phyloP scores from a whole-genome alignment of 208 protist genomes.

The Phytomonas sp. region DNA sequence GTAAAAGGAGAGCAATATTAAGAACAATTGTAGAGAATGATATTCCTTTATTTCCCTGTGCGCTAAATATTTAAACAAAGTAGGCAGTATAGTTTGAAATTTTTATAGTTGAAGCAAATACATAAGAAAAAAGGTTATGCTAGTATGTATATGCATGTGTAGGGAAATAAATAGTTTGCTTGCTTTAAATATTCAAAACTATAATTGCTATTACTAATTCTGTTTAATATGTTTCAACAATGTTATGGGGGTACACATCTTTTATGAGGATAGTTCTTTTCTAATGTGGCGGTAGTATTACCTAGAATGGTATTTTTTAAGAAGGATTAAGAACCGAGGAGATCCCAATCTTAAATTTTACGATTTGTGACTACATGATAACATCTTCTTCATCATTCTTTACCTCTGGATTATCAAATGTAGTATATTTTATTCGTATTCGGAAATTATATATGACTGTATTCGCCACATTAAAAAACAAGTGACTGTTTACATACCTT shows the following conservation, averaged over 20 bases:
- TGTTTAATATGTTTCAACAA: too few relatives aligned
- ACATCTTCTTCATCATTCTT: background rate
- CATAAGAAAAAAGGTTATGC: background rate
- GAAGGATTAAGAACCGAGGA: background rate
- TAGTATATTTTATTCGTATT: background rate
- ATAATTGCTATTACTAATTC: too few relatives aligned
- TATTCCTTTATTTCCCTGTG: background rate
- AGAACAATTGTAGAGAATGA: background rate
- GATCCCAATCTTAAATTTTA: background rate
- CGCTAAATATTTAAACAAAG: background rate
- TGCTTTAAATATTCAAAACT: too few relatives aligned
- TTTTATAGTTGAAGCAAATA: background rate
- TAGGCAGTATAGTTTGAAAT: background rate
- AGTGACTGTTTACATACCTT: background rate
- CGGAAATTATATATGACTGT: background rate
- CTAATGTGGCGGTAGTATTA: background rate
- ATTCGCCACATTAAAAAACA: background rate
- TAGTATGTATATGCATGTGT: too few relatives aligned
- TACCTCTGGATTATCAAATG: background rate
- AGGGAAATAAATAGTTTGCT: too few relatives aligned
- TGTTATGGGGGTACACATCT: slow-evolving; percentile 6
- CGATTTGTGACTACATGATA: background rate
- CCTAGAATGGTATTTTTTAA: background rate
- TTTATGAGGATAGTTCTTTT: slow-evolving; percentile 20
- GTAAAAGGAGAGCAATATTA: background rate